Evolutionary conservation across 2,329 filamentous ascomycete species (phyloP).

Genomic region (Hymenoscyphus linearis): DNA sequence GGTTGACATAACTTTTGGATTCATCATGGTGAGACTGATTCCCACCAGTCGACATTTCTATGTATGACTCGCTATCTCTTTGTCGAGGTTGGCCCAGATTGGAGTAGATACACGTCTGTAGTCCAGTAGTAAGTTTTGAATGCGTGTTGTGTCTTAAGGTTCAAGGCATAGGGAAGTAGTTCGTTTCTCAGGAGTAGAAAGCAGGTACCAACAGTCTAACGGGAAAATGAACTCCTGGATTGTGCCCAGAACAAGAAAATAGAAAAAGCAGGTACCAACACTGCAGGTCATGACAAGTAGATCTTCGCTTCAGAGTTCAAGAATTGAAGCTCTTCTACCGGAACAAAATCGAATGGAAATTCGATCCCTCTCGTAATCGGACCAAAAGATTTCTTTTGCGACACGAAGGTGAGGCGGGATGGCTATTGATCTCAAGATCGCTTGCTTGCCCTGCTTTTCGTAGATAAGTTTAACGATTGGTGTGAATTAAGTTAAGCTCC

Average conservation of each 20-base stretch:
- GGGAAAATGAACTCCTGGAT: not conserved
- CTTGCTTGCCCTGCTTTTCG: no score
- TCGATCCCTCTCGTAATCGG: no score
- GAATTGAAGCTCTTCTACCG: not conserved
- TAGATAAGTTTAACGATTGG: no score
- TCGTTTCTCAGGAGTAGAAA: not conserved
- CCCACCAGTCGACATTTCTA: not conserved
- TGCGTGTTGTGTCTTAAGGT: not conserved
- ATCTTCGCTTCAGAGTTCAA: not conserved
- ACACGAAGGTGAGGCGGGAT: not conserved
- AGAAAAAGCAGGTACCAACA: not conserved
- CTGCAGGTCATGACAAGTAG: not conserved
- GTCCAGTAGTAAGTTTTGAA: not conserved
- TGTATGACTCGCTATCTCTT: not conserved
- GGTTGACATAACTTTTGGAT: not conserved
- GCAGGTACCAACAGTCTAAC: not conserved
- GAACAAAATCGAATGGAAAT: not conserved
- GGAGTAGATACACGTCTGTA: not conserved
- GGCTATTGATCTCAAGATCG: not conserved
- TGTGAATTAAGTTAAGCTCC: no score
- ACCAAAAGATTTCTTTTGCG: no score
- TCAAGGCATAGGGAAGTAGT: not conserved
- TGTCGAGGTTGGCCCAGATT: not conserved
- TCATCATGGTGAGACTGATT: not conserved
- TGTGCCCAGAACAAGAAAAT: not conserved